Percentiles rank a stretch among this genome's conserved stretches.
These are phyloP conservation scores for Yarrowia sp. DNA, from an alignment of 805 yeast genomes.

Conservation along the genomic window DNA sequence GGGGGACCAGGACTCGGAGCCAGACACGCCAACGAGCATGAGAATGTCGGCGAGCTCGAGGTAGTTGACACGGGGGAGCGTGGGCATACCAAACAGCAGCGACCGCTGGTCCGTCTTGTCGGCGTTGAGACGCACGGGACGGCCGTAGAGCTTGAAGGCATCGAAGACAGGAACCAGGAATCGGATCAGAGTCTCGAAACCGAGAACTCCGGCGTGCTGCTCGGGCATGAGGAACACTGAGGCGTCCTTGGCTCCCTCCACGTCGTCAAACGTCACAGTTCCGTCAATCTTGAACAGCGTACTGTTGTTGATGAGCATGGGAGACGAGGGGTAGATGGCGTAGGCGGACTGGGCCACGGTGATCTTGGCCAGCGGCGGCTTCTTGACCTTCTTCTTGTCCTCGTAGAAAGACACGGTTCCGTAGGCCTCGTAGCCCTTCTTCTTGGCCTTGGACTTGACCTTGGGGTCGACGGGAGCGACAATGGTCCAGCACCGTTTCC, in stretches of 20 bases:
- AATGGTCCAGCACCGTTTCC: constrained; percentile 93
- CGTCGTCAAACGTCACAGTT: constrained; percentile 55
- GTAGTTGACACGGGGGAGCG: constrained; percentile 77
- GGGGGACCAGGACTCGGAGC: constrained; percentile 58
- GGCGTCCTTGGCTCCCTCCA: constrained; percentile 58
- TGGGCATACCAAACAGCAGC: constrained; percentile 80
- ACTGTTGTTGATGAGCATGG: constrained; percentile 79
- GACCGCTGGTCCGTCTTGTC: constrained; percentile 72
- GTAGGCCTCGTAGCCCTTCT: constrained; percentile 50
- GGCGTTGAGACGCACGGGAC: constrained; percentile 77
- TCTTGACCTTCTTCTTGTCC: constrained; percentile 72
- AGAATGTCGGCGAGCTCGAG: constrained; percentile 67
- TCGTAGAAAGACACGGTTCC: constrained; percentile 85
- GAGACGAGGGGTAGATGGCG: constrained; percentile 92
- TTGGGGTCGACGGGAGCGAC: constrained; percentile 62
- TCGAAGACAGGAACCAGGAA: constrained; percentile 78
- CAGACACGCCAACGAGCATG: constrained; percentile 52
- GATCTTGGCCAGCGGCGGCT: constrained; percentile 78
- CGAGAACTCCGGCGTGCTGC: constrained; percentile 80
- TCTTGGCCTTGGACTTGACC: constrained; percentile 54
- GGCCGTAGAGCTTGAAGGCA: constrained; percentile 78
- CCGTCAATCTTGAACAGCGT: constrained; percentile 93
- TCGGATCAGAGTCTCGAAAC: constrained; percentile 83
- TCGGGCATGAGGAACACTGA: constrained; percentile 84
- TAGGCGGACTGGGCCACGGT: constrained; percentile 72